Percentiles rank a stretch among this genome's conserved stretches.
Evolutionary conservation across 495 filamentous ascomycete species (phyloP).

Genomic region (Xanthoparmelia taractica): DNA sequence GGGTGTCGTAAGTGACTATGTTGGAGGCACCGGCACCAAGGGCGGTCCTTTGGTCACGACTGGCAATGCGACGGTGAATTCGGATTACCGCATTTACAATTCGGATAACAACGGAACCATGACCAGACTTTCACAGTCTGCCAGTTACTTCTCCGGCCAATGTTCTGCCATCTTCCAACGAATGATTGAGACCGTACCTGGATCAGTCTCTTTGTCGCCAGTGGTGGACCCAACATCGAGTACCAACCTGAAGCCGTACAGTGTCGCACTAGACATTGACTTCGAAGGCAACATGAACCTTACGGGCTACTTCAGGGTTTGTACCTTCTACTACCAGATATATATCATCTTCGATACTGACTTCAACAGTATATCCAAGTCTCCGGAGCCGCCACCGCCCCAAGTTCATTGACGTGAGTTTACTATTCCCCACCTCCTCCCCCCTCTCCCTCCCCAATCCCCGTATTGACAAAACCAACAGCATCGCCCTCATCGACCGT

Average conservation of each 20-base stretch:
- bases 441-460: background rate
- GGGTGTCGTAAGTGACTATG: slow-evolving; percentile 48
- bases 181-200: slow-evolving; percentile 56
- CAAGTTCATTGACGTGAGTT: slow-evolving; percentile 6
- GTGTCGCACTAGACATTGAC: slow-evolving; percentile 20
- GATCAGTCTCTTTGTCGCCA: slow-evolving; percentile 41
- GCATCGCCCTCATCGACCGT: slow-evolving; percentile 18
- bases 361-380: slow-evolving; percentile 15
- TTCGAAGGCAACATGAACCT: slow-evolving; percentile 22
- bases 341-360: background rate
- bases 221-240: slow-evolving; percentile 39
- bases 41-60: slow-evolving; percentile 37
- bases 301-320: slow-evolving; percentile 18
- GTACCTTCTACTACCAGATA: background rate
- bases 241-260: slow-evolving; percentile 20
- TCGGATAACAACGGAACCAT: slow-evolving; percentile 51
- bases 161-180: slow-evolving; percentile 48
- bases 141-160: slow-evolving; percentile 34
- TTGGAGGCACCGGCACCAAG: slow-evolving; percentile 36
- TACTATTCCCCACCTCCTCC: background rate
- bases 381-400: slow-evolving; percentile 18
- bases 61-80: slow-evolving; percentile 40
- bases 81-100: slow-evolving; percentile 51
- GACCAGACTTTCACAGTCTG: slow-evolving; percentile 36
- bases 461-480: background rate